A percentile compares a stretch with the other conserved stretches of the same genome.
phyloP scores from a whole-genome alignment of 2,329 filamentous ascomycete species.

The Cryphonectria parasitica region DNA sequence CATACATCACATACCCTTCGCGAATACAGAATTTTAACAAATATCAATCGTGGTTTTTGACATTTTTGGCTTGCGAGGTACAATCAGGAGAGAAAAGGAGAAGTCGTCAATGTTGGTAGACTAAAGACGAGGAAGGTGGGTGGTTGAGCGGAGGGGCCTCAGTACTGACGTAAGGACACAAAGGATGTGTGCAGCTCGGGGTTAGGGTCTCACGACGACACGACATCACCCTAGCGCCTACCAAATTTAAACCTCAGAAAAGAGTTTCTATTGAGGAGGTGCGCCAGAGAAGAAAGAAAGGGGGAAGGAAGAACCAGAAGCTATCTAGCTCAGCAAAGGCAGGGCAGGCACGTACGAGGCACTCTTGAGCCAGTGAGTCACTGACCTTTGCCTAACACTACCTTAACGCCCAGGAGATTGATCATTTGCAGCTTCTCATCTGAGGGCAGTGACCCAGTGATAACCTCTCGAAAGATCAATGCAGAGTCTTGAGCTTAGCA shows the following conservation, averaged over 20 bases:
- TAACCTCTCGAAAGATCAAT: background rate
- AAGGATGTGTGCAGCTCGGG: background rate
- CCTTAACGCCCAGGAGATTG: no score
- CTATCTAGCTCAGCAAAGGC: no score
- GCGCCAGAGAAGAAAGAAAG: no score
- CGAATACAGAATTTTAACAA: background rate
- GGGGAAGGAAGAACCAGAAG: no score
- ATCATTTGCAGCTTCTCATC: no score
- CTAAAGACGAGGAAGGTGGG: background rate
- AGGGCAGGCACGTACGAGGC: no score
- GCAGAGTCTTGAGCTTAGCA: background rate
- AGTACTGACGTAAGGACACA: background rate
- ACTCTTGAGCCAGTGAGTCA: no score
- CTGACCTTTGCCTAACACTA: no score
- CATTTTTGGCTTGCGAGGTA: background rate
- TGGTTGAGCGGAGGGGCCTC: background rate
- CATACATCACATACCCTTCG: conserved; percentile 2
- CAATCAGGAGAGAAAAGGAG: background rate
- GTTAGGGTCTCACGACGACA: background rate
- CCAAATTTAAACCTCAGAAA: no score
- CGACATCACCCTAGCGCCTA: background rate
- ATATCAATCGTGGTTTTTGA: background rate
- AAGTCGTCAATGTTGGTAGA: background rate
- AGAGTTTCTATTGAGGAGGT: no score
- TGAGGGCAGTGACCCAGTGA: background rate